A percentile compares a stretch with the other conserved stretches of the same genome.
phyloP scores from a whole-genome alignment of 2,329 filamentous ascomycete species.

The Lasiodiplodia sp. region DNA sequence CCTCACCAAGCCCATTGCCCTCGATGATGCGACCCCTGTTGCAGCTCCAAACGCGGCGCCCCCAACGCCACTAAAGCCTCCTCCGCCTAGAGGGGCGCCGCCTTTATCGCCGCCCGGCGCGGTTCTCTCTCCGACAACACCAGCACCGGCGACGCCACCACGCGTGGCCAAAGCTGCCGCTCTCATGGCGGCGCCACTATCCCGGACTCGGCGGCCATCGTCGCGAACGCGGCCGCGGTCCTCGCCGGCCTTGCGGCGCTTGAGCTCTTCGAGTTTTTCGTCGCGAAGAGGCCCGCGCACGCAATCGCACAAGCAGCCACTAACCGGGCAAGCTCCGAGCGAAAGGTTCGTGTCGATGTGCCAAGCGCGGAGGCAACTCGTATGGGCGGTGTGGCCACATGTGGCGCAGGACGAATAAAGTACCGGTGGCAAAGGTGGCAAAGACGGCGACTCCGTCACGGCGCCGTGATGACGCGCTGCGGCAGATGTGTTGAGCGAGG shows the following conservation, averaged over 20 bases:
- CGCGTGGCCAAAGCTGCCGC: conserved; percentile 19
- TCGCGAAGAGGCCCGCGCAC: conserved; percentile 55
- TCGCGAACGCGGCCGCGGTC: conserved; percentile 47
- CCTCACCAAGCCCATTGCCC: background rate
- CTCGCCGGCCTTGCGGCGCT: conserved; percentile 42
- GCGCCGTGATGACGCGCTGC: background rate
- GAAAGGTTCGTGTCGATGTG: conserved; percentile 51
- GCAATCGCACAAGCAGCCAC: conserved; percentile 68
- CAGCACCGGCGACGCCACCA: background rate
- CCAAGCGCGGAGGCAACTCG: conserved; percentile 65
- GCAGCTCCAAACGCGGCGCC: conserved; percentile 7
- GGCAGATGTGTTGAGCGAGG: background rate
- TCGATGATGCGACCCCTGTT: background rate
- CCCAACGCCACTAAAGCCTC: conserved; percentile 12
- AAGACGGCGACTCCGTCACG: background rate
- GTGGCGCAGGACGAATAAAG: conserved; percentile 66
- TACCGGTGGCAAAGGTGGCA: conserved; percentile 37
- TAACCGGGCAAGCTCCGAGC: conserved; percentile 64
- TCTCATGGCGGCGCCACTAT: conserved; percentile 50
- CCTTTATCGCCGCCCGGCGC: background rate
- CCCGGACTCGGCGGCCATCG: conserved; percentile 51
- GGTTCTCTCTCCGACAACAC: conserved; percentile 5
- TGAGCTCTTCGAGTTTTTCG: conserved; percentile 38
- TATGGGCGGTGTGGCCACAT: conserved; percentile 68
- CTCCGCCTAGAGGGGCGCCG: background rate